phyloP scores from a whole-genome alignment of 805 yeast genomes.

The Myxozyma melibiosi region DNA sequence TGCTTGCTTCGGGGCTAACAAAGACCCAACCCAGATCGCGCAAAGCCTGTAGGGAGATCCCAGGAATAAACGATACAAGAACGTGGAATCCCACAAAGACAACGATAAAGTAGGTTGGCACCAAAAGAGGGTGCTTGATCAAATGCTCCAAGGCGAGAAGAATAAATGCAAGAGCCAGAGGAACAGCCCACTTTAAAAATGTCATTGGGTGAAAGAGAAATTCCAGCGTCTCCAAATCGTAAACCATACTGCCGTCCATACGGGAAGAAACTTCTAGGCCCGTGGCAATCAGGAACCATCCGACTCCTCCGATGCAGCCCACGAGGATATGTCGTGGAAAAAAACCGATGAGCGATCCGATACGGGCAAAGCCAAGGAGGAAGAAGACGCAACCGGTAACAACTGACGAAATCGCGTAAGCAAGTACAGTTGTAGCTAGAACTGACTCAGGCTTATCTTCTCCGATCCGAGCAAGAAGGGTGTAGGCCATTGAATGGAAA shows the following conservation, averaged over 20 bases:
- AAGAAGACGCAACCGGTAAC: slow-evolving; percentile 85
- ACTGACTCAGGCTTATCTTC: slow-evolving; percentile 51
- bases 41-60: slow-evolving; percentile 60
- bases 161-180: slow-evolving; percentile 62
- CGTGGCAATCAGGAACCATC: slow-evolving; percentile 85
- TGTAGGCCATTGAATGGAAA: slow-evolving; percentile 89
- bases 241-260: slow-evolving; percentile 70
- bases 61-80: slow-evolving; percentile 64
- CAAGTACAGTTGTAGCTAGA: slow-evolving; percentile 81
- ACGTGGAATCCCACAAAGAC: slow-evolving; percentile 73
- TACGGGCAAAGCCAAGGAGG: slow-evolving; percentile 69
- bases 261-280: slow-evolving; percentile 91
- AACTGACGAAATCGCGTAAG: slow-evolving; percentile 80
- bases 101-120: slow-evolving; percentile 72
- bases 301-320: slow-evolving; percentile 99
- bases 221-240: slow-evolving; percentile 54
- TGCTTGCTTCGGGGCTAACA: slow-evolving; percentile 58
- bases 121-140: slow-evolving; percentile 63
- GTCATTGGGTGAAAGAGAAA: slow-evolving; percentile 49
- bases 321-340: slow-evolving; percentile 95
- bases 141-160: slow-evolving; percentile 64
- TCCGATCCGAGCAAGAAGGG: slow-evolving; percentile 62
- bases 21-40: slow-evolving; percentile 86
- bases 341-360: slow-evolving; percentile 89
- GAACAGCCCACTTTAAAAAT: slow-evolving; percentile 70